These are phyloP conservation scores for Epichloe amarillans DNA, from an alignment of 2,329 filamentous ascomycete species.

Conservation along the genomic window DNA sequence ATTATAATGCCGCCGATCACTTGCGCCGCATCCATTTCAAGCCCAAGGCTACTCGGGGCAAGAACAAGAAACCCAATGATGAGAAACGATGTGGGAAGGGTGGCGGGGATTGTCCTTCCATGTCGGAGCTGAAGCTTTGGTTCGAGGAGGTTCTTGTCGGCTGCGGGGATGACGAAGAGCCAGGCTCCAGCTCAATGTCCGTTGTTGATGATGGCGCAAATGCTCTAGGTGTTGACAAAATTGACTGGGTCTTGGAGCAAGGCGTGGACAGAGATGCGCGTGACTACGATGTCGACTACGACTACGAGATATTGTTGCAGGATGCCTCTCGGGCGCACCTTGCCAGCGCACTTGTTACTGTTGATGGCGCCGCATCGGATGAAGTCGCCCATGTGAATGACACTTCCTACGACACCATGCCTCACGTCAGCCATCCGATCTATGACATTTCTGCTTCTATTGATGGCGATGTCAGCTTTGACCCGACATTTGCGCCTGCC, in stretches of 20 bases:
- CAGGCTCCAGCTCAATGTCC: conserved; percentile 4
- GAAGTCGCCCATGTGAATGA: not conserved
- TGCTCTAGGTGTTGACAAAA: not conserved
- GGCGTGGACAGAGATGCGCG: not conserved
- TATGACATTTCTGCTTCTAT: not conserved
- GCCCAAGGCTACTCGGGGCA: conserved; percentile 37
- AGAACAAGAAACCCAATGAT: conserved; percentile 24
- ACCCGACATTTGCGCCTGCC: not conserved
- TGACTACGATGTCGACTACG: not conserved
- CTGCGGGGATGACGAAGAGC: conserved; percentile 23
- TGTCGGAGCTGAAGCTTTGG: conserved; percentile 46
- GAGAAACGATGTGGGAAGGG: conserved; percentile 42
- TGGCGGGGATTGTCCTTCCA: conserved; percentile 40
- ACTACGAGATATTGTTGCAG: not conserved
- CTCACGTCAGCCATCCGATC: not conserved
- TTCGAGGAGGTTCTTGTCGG: conserved; percentile 32
- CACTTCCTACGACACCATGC: not conserved
- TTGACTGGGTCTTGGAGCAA: not conserved
- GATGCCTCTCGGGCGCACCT: not conserved
- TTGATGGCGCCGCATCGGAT: not conserved
- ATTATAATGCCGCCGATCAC: conserved; percentile 92
- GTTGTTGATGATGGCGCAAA: conserved; percentile 17
- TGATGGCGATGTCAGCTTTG: not conserved
- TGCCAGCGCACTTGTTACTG: not conserved
- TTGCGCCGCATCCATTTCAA: conserved; percentile 81